phyloP scores from a whole-genome alignment of 2,329 filamentous ascomycete genomes.

The Diplodia sapinea region DNA sequence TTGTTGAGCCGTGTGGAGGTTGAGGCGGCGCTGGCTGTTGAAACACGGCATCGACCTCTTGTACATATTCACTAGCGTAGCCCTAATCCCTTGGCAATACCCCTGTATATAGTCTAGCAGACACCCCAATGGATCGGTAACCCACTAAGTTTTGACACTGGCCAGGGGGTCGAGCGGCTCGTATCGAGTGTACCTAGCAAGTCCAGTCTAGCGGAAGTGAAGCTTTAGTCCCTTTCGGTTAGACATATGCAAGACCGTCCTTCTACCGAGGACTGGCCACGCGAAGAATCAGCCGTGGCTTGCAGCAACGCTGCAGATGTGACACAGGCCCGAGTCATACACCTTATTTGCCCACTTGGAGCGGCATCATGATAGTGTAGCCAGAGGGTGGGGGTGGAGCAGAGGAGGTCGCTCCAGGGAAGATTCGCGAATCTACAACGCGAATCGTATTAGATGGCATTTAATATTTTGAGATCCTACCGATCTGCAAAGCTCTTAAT shows the following conservation, averaged over 20 bases:
- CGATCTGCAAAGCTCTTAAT: not conserved
- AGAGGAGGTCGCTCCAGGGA: not conserved
- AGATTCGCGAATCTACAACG: slow-evolving; percentile 10
- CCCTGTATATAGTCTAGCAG: no score
- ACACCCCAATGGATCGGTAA: no score
- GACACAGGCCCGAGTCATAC: slow-evolving; percentile 8
- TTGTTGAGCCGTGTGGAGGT: slow-evolving; percentile 13
- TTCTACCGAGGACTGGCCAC: slow-evolving; percentile 3
- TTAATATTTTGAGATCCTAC: not conserved
- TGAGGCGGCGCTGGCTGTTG: slow-evolving; percentile 16
- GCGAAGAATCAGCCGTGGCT: slow-evolving; percentile 13
- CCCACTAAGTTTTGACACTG: no score
- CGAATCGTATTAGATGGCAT: not conserved
- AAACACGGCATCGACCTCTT: no score
- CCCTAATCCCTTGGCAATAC: no score
- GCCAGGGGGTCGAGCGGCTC: not conserved
- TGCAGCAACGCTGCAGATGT: slow-evolving; percentile 6
- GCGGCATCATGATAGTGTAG: not conserved
- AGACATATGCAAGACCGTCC: not conserved
- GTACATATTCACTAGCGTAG: no score
- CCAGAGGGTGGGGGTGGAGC: not conserved
- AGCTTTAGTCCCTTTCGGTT: not conserved
- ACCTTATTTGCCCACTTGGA: not conserved
- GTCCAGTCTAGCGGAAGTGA: not conserved
- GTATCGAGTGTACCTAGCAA: slow-evolving; percentile 1